Evolutionary conservation across 2,329 filamentous ascomycete genomes (phyloP), one percentile per base, ranked within the genome.

Genomic region (Venturia effusa): DNA sequence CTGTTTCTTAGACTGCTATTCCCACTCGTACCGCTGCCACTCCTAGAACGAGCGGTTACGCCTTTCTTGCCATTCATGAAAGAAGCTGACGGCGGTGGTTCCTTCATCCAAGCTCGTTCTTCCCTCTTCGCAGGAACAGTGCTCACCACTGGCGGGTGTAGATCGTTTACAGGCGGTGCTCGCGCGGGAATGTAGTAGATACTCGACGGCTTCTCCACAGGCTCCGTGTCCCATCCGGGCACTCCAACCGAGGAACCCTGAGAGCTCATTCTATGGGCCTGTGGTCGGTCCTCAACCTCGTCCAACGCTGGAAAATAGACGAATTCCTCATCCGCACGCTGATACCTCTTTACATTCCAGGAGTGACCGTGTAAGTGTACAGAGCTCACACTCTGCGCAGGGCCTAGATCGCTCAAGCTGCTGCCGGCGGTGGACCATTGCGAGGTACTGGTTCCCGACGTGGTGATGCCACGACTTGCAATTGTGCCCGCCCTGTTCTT

Each of bases 51-150:
- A 27, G 45, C 51, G 8, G 63, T 64, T 19, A 62, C 86, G 37
- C 85, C 84, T 41, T 89, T 84, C 73, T 92, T 94, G 68, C 92
- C 92, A 67, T 88, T 89, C 92, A 97, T 97, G 66, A 96, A 81
- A 73, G 88, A 92, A 64, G 92, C 91, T 40, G 88, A 84, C n/a
- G 92, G 92, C 1, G 92, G 91, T 1, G 92, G 92, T 71, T 96
- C 90, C 61, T 96, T 79, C 92, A 97, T 96, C 92, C 92, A 97
- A 71, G 32, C 40, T 59, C 61, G 45, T 40, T 64, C 55, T 82
- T 83, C 63, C 89, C 88, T 66, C 89, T 90, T 63, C 86, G 85
- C 71, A 79, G 85, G 72, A 84, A 86, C 43, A 80, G 82, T 17
- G 87, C 84, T 90, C 66, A 94, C 89, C 61, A 95, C 87, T 2